Evolutionary conservation across 202 grass and related monocot species (phyloP), one percentile per base, ranked within the genome.

Genomic region (Zizania palustris): DNA sequence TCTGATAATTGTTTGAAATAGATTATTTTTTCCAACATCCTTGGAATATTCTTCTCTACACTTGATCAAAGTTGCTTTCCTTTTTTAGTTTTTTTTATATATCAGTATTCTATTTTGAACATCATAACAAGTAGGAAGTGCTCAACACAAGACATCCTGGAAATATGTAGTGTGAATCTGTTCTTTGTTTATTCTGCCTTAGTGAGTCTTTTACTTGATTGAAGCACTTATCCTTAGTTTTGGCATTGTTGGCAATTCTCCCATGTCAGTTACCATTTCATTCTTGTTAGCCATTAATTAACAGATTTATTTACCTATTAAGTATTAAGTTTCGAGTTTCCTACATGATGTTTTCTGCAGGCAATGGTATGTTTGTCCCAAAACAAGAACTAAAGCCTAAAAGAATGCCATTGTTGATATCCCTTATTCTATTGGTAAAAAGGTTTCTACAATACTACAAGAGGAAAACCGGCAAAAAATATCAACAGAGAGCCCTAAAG

Each of bases 381-480:
- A 65, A 85, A 18, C 50, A 85, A 77, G 65, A 67, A 20, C 4
- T 20, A 55, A 55, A 55, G 19, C 7, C 18, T 40, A 21, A 61
- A 77, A 81, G 4, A 13, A 60, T 72, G 21, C 40, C n/a, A 72
- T 34, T 61, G 22, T 22, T 40, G 72, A 46, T 65, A 68, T 68
- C 37, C 0, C 14, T 73, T 53, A 72, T 89, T 85, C 82, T 85
- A 75, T 80, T 86, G 67, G 72, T 71, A 58, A 13, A 77, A 64
- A 46, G 60, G 57, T 22, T 80, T n/a, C n/a, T n/a, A n/a, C n/a
- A 41, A 74, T 63, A 49, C 56, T 79, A 54, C 53, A 74, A 85
- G 74, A 72, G 16, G 67, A 80, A 76, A 72, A 58, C 67, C 66
- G 75, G 61, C 8, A 86, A 72, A 76, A 81, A 67, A 56, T 34